Percentiles rank a stretch among this genome's conserved stretches.
Conservation (phyloP, 495 filamentous ascomycete species). For the Cercophora sp. region DNA sequence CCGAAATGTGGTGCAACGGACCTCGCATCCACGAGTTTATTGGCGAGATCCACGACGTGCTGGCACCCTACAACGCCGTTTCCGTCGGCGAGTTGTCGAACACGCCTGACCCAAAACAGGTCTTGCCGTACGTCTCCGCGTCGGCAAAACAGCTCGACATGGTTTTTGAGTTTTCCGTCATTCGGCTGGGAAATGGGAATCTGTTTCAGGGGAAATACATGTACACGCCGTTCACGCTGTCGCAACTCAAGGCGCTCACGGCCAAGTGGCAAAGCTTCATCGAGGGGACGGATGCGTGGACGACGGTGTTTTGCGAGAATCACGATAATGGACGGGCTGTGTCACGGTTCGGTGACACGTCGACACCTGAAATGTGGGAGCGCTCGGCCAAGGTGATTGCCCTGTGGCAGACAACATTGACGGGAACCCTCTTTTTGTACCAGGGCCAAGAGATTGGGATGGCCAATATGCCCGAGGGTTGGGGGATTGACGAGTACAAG, state of each 20-base stretch:
- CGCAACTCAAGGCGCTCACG: neutral
- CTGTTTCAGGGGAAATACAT: slow-evolving; percentile 42
- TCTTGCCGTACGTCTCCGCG: slow-evolving; percentile 65
- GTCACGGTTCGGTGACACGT: slow-evolving; percentile 50
- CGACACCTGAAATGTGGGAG: slow-evolving; percentile 40
- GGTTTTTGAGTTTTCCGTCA: neutral
- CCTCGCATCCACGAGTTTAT: neutral
- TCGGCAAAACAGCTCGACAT: slow-evolving; percentile 44
- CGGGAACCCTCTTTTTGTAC: slow-evolving; percentile 53
- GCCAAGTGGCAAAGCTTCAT: slow-evolving; percentile 1
- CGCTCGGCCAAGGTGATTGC: slow-evolving; percentile 64
- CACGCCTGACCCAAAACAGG: neutral
- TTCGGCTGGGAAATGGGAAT: neutral
- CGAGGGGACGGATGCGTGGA: neutral
- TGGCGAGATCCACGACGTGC: neutral
- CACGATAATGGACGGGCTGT: slow-evolving; percentile 50
- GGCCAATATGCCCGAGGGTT: slow-evolving; percentile 58
- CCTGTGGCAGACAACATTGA: slow-evolving; percentile 44
- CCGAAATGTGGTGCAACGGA: neutral
- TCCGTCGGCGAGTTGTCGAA: slow-evolving; percentile 1
- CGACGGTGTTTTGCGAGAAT: neutral
- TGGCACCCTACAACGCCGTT: neutral
- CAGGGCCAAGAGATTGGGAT: slow-evolving; percentile 72
- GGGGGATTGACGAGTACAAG: slow-evolving; percentile 61
- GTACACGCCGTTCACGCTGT: neutral